Conservation (phyloP, 225 moss, liverwort and hornwort genomes). For the Anthoceros angustus region DNA sequence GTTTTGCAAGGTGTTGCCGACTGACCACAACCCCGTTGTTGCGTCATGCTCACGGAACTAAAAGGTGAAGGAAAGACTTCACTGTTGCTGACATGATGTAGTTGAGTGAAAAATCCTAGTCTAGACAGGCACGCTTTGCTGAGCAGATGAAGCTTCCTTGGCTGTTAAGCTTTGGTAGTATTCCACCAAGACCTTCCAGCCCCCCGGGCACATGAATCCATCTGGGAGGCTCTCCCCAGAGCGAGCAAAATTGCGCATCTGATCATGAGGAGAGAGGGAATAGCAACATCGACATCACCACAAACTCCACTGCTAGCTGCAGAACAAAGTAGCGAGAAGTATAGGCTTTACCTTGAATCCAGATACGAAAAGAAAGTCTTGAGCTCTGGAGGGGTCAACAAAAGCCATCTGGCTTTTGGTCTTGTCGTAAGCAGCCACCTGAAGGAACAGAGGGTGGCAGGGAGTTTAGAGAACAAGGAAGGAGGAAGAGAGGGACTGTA, state of each 20-base stretch:
- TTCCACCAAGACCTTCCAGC: conserved; percentile 87
- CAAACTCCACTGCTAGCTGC: not conserved
- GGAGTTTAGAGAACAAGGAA: not conserved
- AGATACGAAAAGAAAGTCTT: conserved; percentile 89
- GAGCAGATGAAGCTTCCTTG: conserved; percentile 11
- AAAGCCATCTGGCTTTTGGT: conserved; percentile 70
- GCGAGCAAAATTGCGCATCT: conserved; percentile 93
- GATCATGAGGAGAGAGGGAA: conserved; percentile 1
- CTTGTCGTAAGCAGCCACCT: conserved; percentile 99
- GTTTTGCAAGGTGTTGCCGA: no score
- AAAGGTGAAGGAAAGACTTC: no score
- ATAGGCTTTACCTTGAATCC: conserved; percentile 61
- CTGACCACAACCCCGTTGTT: no score
- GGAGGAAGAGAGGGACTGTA: not conserved
- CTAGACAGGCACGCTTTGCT: not conserved
- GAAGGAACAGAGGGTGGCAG: not conserved
- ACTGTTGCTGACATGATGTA: no score
- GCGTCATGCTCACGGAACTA: no score
- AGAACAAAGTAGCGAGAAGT: not conserved
- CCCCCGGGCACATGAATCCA: conserved; percentile 92
- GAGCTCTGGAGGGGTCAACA: conserved; percentile 67
- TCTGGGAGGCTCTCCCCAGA: conserved; percentile 55
- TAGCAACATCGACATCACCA: not conserved
- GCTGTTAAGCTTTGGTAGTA: conserved; percentile 60
- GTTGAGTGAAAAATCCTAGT: no score